Evolutionary conservation across 1,284 basidiomycete genomes (phyloP).

Genomic region (Heterobasidion irregulare): DNA sequence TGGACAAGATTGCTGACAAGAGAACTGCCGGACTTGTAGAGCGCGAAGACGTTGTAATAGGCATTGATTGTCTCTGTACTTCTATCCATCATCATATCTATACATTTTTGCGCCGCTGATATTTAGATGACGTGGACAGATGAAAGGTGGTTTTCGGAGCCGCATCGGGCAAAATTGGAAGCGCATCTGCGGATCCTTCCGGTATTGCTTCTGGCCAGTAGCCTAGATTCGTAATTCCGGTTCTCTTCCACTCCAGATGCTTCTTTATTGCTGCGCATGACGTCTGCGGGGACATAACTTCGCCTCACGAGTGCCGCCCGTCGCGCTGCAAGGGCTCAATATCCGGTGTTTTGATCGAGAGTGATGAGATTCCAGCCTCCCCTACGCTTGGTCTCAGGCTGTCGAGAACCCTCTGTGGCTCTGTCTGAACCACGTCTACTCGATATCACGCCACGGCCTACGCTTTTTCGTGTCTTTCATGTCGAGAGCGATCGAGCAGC

Average conservation of each 20-base stretch:
- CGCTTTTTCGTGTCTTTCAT: not conserved
- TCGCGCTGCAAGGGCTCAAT: too few relatives aligned
- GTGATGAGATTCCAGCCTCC: not conserved
- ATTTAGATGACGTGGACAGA: too few relatives aligned
- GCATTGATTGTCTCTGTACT: not conserved
- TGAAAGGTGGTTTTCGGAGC: too few relatives aligned
- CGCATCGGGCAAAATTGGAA: too few relatives aligned
- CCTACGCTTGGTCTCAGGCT: not conserved
- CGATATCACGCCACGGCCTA: not conserved
- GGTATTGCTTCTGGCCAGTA: too few relatives aligned
- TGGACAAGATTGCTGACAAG: slow-evolving; percentile 79
- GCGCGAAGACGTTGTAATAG: not conserved
- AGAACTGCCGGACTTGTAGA: slow-evolving; percentile 79
- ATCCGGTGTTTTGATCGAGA: too few relatives aligned
- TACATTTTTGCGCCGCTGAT: not conserved
- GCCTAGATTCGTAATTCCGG: too few relatives aligned
- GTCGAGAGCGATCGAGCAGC: not conserved
- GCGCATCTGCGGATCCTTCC: too few relatives aligned
- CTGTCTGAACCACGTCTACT: not conserved
- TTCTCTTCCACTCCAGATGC: too few relatives aligned
- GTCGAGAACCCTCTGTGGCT: not conserved
- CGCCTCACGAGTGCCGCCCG: not conserved
- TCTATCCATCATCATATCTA: not conserved
- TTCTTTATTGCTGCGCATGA: not conserved
- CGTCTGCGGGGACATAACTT: not conserved